Evolutionary conservation across 768 basidiomycete species (phyloP).

Genomic region (Suillus bovinus): DNA sequence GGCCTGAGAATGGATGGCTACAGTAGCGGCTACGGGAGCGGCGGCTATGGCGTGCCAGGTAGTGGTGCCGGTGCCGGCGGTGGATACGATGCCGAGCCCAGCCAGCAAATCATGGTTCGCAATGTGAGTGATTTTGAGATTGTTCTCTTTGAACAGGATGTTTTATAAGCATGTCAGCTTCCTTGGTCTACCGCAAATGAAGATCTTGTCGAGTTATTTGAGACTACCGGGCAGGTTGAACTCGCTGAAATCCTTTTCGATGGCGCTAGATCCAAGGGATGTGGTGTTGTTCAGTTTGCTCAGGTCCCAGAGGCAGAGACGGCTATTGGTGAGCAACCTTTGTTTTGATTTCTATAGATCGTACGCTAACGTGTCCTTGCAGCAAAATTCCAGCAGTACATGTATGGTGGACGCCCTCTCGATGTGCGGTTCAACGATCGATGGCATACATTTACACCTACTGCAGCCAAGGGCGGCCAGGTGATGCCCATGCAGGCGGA

Average conservation of each 20-base stretch:
- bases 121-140: slow-evolving; percentile 67
- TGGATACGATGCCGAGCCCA: slow-evolving; percentile 73
- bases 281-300: slow-evolving; percentile 94
- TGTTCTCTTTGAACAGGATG: neutral
- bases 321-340: slow-evolving; percentile 67
- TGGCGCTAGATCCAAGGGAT: slow-evolving; percentile 89
- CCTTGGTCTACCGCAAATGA: slow-evolving; percentile 99
- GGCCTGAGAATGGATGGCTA: slow-evolving; percentile 38
- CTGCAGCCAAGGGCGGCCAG: slow-evolving; percentile 86
- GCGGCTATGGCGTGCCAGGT: slow-evolving; percentile 35
- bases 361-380: neutral
- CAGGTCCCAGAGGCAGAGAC: slow-evolving; percentile 89
- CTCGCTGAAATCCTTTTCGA: slow-evolving; percentile 95
- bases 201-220: slow-evolving; percentile 96
- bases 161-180: slow-evolving; percentile 49
- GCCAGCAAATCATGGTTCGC: slow-evolving; percentile 97
- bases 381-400: slow-evolving; percentile 95
- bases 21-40: slow-evolving; percentile 42
- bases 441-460: slow-evolving; percentile 91
- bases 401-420: slow-evolving; percentile 88
- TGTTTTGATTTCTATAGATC: neutral
- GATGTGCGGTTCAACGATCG: slow-evolving; percentile 95
- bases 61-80: slow-evolving; percentile 26
- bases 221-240: slow-evolving; percentile 95
- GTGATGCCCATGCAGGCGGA: slow-evolving; percentile 67